phyloP scores from a whole-genome alignment of 495 filamentous ascomycete genomes.

The Sporormia fimetaria region DNA sequence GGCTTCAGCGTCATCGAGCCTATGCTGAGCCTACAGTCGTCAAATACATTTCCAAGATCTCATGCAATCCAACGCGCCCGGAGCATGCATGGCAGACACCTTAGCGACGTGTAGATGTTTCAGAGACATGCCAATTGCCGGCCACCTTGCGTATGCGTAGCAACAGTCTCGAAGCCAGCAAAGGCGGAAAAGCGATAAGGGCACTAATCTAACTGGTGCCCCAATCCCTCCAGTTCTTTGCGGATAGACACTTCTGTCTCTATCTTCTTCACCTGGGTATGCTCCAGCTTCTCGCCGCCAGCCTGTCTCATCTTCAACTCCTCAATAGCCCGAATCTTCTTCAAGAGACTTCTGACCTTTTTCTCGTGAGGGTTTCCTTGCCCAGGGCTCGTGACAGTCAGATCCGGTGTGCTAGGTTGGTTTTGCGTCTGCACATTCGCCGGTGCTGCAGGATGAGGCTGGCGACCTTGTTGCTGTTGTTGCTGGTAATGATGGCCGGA shows the following conservation, averaged over 20 bases:
- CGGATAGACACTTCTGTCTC: conserved; percentile 71
- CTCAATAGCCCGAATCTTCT: conserved; percentile 96
- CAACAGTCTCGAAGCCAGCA: too few relatives aligned
- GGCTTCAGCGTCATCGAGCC: too few relatives aligned
- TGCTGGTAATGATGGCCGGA: conserved; percentile 2
- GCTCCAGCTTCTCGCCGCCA: conserved; percentile 88
- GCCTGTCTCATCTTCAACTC: conserved; percentile 94
- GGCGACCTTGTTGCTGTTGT: conserved; percentile 3
- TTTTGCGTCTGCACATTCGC: conserved; percentile 11
- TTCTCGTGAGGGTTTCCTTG: conserved; percentile 54
- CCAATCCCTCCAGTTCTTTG: conserved; percentile 63
- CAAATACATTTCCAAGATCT: too few relatives aligned
- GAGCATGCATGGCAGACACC: too few relatives aligned
- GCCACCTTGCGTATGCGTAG: too few relatives aligned
- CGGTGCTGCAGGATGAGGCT: conserved; percentile 17
- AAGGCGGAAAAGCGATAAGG: too few relatives aligned
- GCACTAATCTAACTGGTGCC: too few relatives aligned
- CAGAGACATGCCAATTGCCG: too few relatives aligned
- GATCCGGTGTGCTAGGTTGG: conserved; percentile 31
- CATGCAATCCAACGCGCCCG: too few relatives aligned
- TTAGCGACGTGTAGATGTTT: too few relatives aligned
- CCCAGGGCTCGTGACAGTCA: conserved; percentile 39
- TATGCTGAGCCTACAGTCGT: too few relatives aligned
- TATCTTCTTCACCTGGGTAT: conserved; percentile 98
- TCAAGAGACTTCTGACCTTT: conserved; percentile 80